Percentiles rank a stretch among this genome's conserved stretches.
These are phyloP conservation scores for Tylopilus cervinicoccineus DNA, from an alignment of 768 basidiomycete genomes.

Conservation along the genomic window DNA sequence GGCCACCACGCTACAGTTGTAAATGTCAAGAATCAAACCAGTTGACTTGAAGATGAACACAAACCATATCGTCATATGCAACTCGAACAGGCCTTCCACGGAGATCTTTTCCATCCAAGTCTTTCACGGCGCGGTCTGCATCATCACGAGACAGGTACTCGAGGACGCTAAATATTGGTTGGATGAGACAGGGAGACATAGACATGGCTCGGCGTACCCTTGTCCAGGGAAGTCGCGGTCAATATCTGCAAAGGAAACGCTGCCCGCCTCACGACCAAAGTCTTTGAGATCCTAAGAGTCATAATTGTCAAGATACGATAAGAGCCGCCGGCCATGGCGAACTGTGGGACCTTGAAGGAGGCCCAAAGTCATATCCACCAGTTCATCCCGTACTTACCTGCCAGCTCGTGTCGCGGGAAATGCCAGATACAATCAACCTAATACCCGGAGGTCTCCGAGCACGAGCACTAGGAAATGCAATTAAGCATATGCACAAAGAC, in stretches of 20 bases:
- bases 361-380: background rate
- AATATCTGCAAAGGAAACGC: conserved; percentile 92
- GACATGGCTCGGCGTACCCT: conserved; percentile 55
- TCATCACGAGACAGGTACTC: conserved; percentile 89
- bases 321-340: conserved; percentile 8
- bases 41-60: conserved; percentile 21
- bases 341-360: conserved; percentile 21
- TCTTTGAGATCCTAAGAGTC: conserved; percentile 89
- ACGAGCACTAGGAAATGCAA: conserved; percentile 45
- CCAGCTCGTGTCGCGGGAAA: conserved; percentile 96
- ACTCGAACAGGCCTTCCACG: conserved; percentile 81
- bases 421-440: conserved; percentile 80
- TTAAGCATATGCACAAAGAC: conserved; percentile 12
- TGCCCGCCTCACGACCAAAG: conserved; percentile 91
- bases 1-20: conserved; percentile 50
- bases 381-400: conserved; percentile 66
- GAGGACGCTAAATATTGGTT: conserved; percentile 56
- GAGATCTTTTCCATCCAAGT: conserved; percentile 82
- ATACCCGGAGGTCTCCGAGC: conserved; percentile 76
- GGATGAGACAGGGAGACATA: background rate
- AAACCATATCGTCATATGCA: conserved; percentile 56
- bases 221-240: conserved; percentile 82
- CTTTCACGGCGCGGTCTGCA: conserved; percentile 89
- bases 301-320: conserved; percentile 25
- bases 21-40: background rate